These are phyloP conservation scores for Strobilomyces echinocephalus DNA, from an alignment of 768 basidiomycete genomes.

Conservation along the genomic window DNA sequence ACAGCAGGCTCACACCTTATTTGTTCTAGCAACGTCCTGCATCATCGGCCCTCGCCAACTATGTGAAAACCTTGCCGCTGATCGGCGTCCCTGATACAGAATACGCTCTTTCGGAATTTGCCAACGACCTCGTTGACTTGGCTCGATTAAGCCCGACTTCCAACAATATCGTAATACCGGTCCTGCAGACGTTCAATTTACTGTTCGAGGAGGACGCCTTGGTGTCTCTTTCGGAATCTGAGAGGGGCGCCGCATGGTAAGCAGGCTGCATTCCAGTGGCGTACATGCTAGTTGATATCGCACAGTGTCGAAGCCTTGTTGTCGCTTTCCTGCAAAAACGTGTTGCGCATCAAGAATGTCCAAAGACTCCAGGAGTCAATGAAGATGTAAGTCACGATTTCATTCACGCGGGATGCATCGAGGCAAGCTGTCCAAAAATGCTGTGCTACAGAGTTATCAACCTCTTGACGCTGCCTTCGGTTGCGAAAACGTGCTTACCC, in stretches of 20 bases:
- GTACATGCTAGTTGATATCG: constrained; percentile 9
- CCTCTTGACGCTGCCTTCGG: constrained; percentile 48
- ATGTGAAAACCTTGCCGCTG: constrained; percentile 50
- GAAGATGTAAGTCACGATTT: constrained; percentile 62
- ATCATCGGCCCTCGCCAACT: constrained; percentile 54
- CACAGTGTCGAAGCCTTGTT: constrained; percentile 53
- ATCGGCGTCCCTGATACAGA: constrained; percentile 19
- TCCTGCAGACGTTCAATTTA: constrained; percentile 69
- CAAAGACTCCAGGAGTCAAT: constrained; percentile 76
- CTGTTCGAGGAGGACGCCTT: constrained; percentile 69
- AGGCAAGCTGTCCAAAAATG: constrained; percentile 11
- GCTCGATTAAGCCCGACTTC: constrained; percentile 49
- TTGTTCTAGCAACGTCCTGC: constrained; percentile 60
- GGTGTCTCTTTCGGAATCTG: constrained; percentile 40
- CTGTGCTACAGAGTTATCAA: constrained; percentile 52
- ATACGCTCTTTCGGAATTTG: constrained; percentile 50
- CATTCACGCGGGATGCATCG: constrained; percentile 12
- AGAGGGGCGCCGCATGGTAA: constrained; percentile 51
- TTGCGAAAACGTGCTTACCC: constrained; percentile 40
- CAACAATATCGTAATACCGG: constrained; percentile 78
- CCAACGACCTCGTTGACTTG: constrained; percentile 53
- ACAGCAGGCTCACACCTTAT: constrained; percentile 15
- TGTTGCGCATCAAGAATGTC: constrained; percentile 72
- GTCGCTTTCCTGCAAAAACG: constrained; percentile 54
- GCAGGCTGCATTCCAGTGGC: constrained; percentile 21